Evolutionary conservation across 176 grass and related monocot species (phyloP), one percentile per base, ranked within the genome.

Genomic region (Oropetium thomaeum): DNA sequence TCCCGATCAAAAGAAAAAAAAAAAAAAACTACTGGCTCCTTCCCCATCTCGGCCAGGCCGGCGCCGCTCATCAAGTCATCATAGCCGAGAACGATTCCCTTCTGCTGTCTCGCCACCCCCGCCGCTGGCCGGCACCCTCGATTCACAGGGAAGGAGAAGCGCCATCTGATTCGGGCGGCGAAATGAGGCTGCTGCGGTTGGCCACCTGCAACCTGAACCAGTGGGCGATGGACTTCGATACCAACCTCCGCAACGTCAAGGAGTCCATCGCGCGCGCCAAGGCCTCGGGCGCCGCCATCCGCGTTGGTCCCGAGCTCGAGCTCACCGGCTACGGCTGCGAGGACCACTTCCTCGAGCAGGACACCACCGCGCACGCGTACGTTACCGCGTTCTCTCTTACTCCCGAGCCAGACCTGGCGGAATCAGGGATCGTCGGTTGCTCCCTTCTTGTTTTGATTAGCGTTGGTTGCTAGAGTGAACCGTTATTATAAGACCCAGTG

Each of bases 221-320:
- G 79, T 97, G 95, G 95, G 95, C 95, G 15, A 92, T 97, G 91
- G 95, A 97, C 86, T 93, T 97, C 62, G 91, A 97, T 70, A 93
- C 81, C 77, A 97, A 97, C 81, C 40, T 92, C 74, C 84, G 77
- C 42, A 97, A 93, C 78, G 92, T 93, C 81, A 97, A 92, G 74
- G 95, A 97, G 42, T 97, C 95, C 62, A 97, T 97, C 55, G 27
- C 19, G 20, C 82, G 73, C 25, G 88, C 95, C 64, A 93, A 89
- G 77, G 69, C 90, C 30, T 80, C 73, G 9, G 94, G 91, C 7
- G 88, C 91, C 19, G 75, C 70, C 20, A 33, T 92, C 48, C 87
- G 95, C 47, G 82, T 92, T 2, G 95, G 91, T 14, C 91, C 95
- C 15, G 95, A 97, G 83, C 91, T 97, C 45, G 95, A 97, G 84